Evolutionary conservation across 805 yeast genomes (phyloP).

Genomic region (Monosporozyma aerobia): DNA sequence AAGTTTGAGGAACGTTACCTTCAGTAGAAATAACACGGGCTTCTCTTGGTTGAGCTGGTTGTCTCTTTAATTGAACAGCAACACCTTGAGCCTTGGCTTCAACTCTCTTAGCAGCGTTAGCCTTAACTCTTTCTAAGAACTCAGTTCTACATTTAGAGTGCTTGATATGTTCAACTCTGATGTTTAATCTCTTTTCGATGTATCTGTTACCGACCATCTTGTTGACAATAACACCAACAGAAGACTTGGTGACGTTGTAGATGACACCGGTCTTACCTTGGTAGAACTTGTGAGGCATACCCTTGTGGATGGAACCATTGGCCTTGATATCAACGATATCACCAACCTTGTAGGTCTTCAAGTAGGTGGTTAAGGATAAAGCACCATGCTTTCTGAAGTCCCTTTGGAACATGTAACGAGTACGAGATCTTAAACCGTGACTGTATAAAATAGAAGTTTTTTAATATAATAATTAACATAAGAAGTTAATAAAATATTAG

Average conservation of each 20-base stretch:
- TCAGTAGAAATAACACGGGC: slow-evolving; percentile 76
- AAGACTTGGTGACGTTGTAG: slow-evolving; percentile 96
- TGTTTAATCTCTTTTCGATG: slow-evolving; percentile 96
- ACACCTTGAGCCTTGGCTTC: slow-evolving; percentile 95
- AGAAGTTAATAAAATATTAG: neutral
- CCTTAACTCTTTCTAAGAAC: slow-evolving; percentile 96
- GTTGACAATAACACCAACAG: slow-evolving; percentile 97
- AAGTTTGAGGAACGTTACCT: slow-evolving; percentile 85
- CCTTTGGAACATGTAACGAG: slow-evolving; percentile 99
- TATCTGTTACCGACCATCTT: slow-evolving; percentile 99
- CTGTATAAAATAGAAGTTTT: slow-evolving; percentile 27
- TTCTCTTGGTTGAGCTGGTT: slow-evolving; percentile 96
- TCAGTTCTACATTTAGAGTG: slow-evolving; percentile 99
- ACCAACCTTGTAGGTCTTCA: slow-evolving; percentile 97
- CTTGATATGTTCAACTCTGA: slow-evolving; percentile 97
- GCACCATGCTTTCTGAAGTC: slow-evolving; percentile 96
- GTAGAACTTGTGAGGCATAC: slow-evolving; percentile 99
- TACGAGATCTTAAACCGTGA: slow-evolving; percentile 99
- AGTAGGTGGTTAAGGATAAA: slow-evolving; percentile 90
- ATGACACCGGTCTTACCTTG: slow-evolving; percentile 99
- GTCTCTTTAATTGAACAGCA: slow-evolving; percentile 90
- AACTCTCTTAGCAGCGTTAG: slow-evolving; percentile 84
- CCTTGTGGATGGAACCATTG: slow-evolving; percentile 98
- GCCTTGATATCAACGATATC: slow-evolving; percentile 99
- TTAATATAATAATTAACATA: slow-evolving; percentile 3